These are phyloP conservation scores for Salix suchowensis DNA, from an alignment of 345 rosid species.

Conservation along the genomic window DNA sequence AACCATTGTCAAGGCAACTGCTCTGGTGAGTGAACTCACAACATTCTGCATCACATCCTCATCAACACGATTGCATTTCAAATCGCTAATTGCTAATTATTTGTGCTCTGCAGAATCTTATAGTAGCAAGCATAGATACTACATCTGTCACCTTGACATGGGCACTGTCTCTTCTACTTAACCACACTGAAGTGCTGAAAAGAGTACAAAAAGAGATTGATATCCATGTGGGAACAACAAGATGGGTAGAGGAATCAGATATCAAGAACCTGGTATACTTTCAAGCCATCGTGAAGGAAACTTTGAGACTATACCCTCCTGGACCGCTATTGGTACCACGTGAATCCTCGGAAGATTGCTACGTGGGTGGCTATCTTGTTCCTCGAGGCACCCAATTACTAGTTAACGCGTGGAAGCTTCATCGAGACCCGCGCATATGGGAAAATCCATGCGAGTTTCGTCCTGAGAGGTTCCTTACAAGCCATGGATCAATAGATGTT, in stretches of 20 bases:
- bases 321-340: constrained; percentile 32
- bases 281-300: constrained; percentile 59
- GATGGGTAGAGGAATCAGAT: constrained; percentile 56
- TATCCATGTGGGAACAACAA: constrained; percentile 32
- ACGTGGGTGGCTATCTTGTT: constrained; percentile 22
- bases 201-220: constrained; percentile 49
- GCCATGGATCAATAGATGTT: constrained; percentile 14
- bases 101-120: constrained; percentile 6
- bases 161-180: constrained; percentile 42
- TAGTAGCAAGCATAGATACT: constrained; percentile 47
- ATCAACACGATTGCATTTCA: too few relatives aligned
- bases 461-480: constrained; percentile 30
- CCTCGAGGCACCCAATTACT: constrained; percentile 30
- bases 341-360: constrained; percentile 34
- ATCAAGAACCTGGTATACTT: constrained; percentile 37
- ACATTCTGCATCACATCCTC: too few relatives aligned
- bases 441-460: constrained; percentile 19
- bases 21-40: constrained; percentile 34
- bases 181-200: constrained; percentile 33
- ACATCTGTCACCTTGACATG: constrained; percentile 40
- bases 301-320: constrained; percentile 32
- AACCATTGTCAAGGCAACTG: constrained; percentile 50
- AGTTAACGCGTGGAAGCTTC: constrained; percentile 36
- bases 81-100: too few relatives aligned
- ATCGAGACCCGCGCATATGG: constrained; percentile 38